A percentile compares a stretch with the other conserved stretches of the same genome.
Conservation (phyloP, 1,139 yeast species). For the Hanseniaspora sp. region DNA sequence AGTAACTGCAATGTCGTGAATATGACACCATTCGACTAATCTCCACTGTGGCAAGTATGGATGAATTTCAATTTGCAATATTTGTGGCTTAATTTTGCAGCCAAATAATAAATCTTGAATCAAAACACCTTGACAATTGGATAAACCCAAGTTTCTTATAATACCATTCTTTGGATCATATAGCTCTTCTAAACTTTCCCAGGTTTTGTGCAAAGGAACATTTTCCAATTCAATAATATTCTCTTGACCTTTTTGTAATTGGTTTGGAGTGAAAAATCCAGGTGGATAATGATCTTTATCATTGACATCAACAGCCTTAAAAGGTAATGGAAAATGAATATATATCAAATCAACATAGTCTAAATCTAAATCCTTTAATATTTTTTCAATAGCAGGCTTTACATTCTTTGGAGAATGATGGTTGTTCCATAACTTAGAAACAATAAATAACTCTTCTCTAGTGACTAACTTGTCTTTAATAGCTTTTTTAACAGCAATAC, state of each 20-base stretch:
- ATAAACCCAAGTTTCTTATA: constrained; percentile 67
- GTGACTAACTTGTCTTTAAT: constrained; percentile 55
- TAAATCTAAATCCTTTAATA: constrained; percentile 51
- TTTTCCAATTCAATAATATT: constrained; percentile 41
- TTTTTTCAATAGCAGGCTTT: constrained; percentile 46
- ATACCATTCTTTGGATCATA: constrained; percentile 43
- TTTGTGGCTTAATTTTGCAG: constrained; percentile 65
- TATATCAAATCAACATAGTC: constrained; percentile 65
- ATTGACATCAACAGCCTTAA: constrained; percentile 59
- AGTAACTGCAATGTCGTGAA: constrained; percentile 55
- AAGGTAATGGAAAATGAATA: constrained; percentile 73
- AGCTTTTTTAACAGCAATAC: constrained; percentile 55
- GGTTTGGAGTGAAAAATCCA: constrained; percentile 56
- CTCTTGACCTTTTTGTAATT: constrained; percentile 32
- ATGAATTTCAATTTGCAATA: constrained; percentile 79
- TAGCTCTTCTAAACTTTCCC: constrained; percentile 64
- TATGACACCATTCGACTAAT: constrained; percentile 53
- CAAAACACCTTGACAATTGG: constrained; percentile 70
- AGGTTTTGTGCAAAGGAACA: constrained; percentile 69
- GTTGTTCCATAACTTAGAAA: constrained; percentile 73
- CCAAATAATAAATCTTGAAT: constrained; percentile 64
- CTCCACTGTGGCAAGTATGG: constrained; percentile 75
- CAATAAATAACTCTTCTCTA: constrained; percentile 62
- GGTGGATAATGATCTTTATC: constrained; percentile 55
- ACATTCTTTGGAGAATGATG: constrained; percentile 51